Evolutionary conservation across 257 asterid species (phyloP).

Genomic region (Nicotiana tomentosiformis): DNA sequence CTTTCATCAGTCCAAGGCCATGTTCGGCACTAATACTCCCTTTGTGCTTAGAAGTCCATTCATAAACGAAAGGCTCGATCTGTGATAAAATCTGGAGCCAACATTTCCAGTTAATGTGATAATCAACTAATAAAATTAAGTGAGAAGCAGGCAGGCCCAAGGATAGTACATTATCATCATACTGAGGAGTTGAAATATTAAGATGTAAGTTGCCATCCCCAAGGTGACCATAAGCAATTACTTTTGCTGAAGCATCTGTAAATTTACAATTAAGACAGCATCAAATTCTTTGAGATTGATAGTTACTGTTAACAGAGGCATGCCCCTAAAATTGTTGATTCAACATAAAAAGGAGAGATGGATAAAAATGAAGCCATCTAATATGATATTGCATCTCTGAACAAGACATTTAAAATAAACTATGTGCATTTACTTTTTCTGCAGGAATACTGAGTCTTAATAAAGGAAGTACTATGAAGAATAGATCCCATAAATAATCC

Average conservation of each 20-base stretch:
- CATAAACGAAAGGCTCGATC: slow-evolving; percentile 92
- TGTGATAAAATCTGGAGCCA: slow-evolving; percentile 58
- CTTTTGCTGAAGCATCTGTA: slow-evolving; percentile 59
- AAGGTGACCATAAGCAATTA: slow-evolving; percentile 90
- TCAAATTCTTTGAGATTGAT: not conserved
- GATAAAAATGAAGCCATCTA: not conserved
- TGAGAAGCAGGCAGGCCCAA: slow-evolving; percentile 10
- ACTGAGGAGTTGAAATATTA: slow-evolving; percentile 67
- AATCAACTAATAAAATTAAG: slow-evolving; percentile 10
- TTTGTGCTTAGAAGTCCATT: slow-evolving; percentile 91
- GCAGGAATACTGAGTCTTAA: not conserved
- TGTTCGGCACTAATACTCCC: slow-evolving; percentile 99
- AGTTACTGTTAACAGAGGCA: not conserved
- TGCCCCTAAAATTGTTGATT: not conserved
- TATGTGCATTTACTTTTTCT: not conserved
- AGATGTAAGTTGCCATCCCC: slow-evolving; percentile 98
- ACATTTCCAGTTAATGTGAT: slow-evolving; percentile 6
- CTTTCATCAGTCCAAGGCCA: slow-evolving; percentile 96
- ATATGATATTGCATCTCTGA: not conserved
- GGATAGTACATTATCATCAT: slow-evolving; percentile 55
- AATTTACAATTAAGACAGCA: not conserved
- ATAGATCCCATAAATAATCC: not conserved
- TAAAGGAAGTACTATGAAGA: not conserved
- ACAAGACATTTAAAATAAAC: not conserved
- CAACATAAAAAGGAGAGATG: not conserved